These are phyloP conservation scores for Sphaerulina vaccinii DNA, from an alignment of 2,329 filamentous ascomycete species.

Conservation along the genomic window DNA sequence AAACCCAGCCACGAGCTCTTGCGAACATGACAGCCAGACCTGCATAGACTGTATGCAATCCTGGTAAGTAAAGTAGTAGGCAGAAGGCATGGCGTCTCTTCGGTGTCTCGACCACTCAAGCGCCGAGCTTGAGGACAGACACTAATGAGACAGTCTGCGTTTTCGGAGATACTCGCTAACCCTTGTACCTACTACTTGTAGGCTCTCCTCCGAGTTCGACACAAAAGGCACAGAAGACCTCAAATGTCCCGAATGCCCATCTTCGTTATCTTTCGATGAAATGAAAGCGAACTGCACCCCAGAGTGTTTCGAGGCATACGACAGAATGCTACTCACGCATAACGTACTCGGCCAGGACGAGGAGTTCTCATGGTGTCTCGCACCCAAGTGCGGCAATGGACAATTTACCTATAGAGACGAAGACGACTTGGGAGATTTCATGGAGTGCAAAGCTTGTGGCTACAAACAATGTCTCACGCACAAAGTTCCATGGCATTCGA, in stretches of 20 bases:
- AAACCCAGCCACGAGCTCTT: conserved; percentile 36
- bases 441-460: conserved; percentile 40
- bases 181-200: too few relatives aligned
- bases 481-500: conserved; percentile 39
- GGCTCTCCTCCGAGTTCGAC: conserved; percentile 40
- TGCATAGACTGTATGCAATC: conserved; percentile 41
- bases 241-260: conserved; percentile 54
- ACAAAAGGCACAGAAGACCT: conserved; percentile 48
- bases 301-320: conserved; percentile 50
- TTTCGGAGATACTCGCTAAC: too few relatives aligned
- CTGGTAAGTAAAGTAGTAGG: too few relatives aligned
- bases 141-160: too few relatives aligned
- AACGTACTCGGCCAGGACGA: conserved; percentile 45
- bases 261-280: conserved; percentile 45
- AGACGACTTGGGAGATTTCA: conserved; percentile 39
- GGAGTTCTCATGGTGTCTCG: conserved; percentile 56
- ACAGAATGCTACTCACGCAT: conserved; percentile 46
- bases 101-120: too few relatives aligned
- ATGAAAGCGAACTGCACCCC: conserved; percentile 48
- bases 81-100: too few relatives aligned
- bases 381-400: conserved; percentile 50
- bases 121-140: too few relatives aligned
- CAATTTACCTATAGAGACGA: conserved; percentile 48
- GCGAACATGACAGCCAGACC: conserved; percentile 37
- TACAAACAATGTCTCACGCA: conserved; percentile 41